These are phyloP conservation scores for Kazachstania viticola DNA, from an alignment of 805 yeast species.

Conservation along the genomic window DNA sequence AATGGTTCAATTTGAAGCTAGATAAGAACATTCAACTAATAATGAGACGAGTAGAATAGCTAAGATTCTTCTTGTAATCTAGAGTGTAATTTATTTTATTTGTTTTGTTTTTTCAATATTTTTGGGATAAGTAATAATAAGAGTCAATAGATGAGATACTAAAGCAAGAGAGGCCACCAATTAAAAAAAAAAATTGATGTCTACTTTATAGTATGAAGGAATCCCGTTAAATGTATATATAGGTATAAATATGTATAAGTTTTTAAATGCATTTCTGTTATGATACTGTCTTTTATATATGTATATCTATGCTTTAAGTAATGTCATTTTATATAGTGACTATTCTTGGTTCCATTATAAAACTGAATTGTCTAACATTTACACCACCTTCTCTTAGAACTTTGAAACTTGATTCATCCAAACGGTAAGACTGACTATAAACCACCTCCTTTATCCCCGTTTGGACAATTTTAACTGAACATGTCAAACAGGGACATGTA, in stretches of 20 bases:
- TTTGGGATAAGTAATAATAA: too few relatives aligned
- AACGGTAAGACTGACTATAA: constrained; percentile 81
- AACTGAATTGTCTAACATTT: constrained; percentile 46
- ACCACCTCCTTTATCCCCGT: constrained; percentile 86
- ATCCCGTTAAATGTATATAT: too few relatives aligned
- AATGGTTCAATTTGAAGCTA: constrained; percentile 84
- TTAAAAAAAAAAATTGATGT: too few relatives aligned
- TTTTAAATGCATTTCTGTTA: too few relatives aligned
- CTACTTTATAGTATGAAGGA: too few relatives aligned
- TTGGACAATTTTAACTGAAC: constrained; percentile 91
- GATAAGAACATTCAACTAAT: constrained; percentile 33
- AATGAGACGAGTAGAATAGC: too few relatives aligned
- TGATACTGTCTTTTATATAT: too few relatives aligned
- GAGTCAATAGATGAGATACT: too few relatives aligned
- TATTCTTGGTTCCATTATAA: constrained; percentile 19
- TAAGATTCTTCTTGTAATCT: too few relatives aligned
- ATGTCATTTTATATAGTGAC: constrained; percentile 7
- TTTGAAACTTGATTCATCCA: constrained; percentile 69
- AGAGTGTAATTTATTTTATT: background rate
- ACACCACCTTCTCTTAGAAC: constrained; percentile 72
- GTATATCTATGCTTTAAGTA: background rate
- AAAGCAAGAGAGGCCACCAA: too few relatives aligned
- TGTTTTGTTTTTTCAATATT: too few relatives aligned
- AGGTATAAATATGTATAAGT: too few relatives aligned
- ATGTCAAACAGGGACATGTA: constrained; percentile 94